Percentiles rank a stretch among this genome's conserved stretches.
Evolutionary conservation across 768 basidiomycete species (phyloP).

Genomic region (Termitomyces sp.): DNA sequence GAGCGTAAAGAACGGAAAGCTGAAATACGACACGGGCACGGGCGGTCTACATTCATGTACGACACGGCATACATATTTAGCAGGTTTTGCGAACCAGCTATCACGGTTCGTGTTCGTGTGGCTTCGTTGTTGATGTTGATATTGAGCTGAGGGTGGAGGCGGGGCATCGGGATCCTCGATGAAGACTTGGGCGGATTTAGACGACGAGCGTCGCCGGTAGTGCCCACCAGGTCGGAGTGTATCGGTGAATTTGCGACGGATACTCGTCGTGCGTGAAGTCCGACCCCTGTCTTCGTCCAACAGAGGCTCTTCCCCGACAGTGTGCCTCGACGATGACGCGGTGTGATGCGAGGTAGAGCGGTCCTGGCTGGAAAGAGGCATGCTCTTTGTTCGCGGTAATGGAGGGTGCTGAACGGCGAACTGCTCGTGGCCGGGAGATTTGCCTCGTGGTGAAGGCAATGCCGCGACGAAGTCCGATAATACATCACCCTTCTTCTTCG

Average conservation of each 20-base stretch:
- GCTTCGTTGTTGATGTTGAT: slow-evolving; percentile 11
- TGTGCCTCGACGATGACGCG: slow-evolving; percentile 15
- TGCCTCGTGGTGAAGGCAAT: slow-evolving; percentile 2
- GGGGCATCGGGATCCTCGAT: slow-evolving; percentile 18
- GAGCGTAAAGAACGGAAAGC: slow-evolving; percentile 75
- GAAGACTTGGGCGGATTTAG: slow-evolving; percentile 20
- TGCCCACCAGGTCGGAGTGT: slow-evolving; percentile 15
- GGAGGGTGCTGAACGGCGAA: not conserved
- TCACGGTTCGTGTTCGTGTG: slow-evolving; percentile 24
- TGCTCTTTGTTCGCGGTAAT: slow-evolving; percentile 45
- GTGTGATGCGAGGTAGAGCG: slow-evolving; percentile 12
- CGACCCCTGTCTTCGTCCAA: slow-evolving; percentile 22
- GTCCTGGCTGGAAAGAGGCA: slow-evolving; percentile 29
- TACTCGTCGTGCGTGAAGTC: slow-evolving; percentile 19
- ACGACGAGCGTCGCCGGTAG: slow-evolving; percentile 12
- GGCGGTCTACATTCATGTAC: slow-evolving; percentile 68
- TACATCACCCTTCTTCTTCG: slow-evolving; percentile 15
- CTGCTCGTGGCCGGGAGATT: slow-evolving; percentile 5
- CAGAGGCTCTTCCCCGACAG: slow-evolving; percentile 11
- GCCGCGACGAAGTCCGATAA: slow-evolving; percentile 11
- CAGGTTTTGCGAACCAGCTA: slow-evolving; percentile 40
- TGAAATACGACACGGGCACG: slow-evolving; percentile 56
- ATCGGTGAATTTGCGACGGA: slow-evolving; percentile 21
- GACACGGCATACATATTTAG: slow-evolving; percentile 62
- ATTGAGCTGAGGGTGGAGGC: slow-evolving; percentile 5